Percentiles rank a stretch among this genome's conserved stretches.
phyloP scores from a whole-genome alignment of 164 flowering plant species.

The Houttuynia cordata region DNA sequence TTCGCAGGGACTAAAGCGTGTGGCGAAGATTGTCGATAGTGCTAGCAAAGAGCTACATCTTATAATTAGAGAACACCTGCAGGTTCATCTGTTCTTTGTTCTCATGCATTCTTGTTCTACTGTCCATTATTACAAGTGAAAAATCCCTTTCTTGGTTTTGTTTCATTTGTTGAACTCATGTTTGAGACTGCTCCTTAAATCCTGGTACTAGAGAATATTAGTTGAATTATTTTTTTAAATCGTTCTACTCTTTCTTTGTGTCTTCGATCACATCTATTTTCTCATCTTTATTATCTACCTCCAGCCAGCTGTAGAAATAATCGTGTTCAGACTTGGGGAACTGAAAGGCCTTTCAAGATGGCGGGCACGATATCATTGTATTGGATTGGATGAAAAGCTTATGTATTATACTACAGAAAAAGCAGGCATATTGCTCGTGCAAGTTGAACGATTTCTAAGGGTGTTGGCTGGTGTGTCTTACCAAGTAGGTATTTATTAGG shows the following conservation, averaged over 20 bases:
- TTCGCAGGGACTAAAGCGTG: constrained; percentile 71
- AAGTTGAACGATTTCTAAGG: constrained; percentile 65
- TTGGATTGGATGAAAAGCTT: constrained; percentile 83
- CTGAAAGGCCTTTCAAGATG: constrained; percentile 89
- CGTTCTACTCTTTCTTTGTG: background rate
- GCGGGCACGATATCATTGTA: constrained; percentile 68
- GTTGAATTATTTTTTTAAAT: too few relatives aligned
- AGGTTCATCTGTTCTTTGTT: constrained; percentile 31
- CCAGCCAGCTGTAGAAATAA: constrained; percentile 90
- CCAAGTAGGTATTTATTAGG: constrained; percentile 48
- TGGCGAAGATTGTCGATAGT: constrained; percentile 54
- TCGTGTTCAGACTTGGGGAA: constrained; percentile 91
- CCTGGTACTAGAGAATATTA: too few relatives aligned
- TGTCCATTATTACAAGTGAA: too few relatives aligned
- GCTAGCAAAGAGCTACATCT: constrained; percentile 86
- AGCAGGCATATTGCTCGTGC: constrained; percentile 81
- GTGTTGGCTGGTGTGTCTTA: constrained; percentile 65
- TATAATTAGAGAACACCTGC: constrained; percentile 70
- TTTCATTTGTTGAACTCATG: too few relatives aligned
- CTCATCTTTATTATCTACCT: background rate
- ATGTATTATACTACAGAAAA: constrained; percentile 58
- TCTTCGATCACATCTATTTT: background rate
- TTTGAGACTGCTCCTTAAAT: too few relatives aligned
- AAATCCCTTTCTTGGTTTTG: too few relatives aligned
- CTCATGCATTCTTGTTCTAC: background rate